Evolutionary conservation across 768 basidiomycete species (phyloP).

Genomic region (Agaricus sinodeliciosus): DNA sequence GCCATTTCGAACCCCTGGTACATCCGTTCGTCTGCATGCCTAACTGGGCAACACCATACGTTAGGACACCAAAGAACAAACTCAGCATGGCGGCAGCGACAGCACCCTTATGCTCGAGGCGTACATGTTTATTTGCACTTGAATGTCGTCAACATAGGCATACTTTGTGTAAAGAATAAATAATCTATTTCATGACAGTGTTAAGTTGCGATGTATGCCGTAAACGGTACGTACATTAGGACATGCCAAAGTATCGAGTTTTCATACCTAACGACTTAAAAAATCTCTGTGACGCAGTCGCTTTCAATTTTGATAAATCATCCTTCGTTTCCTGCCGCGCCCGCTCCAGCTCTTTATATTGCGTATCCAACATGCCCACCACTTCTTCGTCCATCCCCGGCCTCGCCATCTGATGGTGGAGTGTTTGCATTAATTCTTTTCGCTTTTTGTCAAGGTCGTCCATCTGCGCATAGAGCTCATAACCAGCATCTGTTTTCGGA

Average conservation of each 20-base stretch:
- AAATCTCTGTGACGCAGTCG: background rate
- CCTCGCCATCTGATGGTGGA: background rate
- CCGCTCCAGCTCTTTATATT: background rate
- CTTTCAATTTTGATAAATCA: background rate
- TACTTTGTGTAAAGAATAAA: too few species aligned
- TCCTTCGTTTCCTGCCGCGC: background rate
- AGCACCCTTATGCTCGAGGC: too few species aligned
- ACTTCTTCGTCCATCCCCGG: background rate
- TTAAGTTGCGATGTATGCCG: too few species aligned
- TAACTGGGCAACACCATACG: too few species aligned
- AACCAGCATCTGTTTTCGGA: conserved; percentile 19
- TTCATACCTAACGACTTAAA: background rate
- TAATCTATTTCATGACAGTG: too few species aligned
- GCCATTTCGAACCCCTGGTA: too few species aligned
- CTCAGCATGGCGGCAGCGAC: too few species aligned
- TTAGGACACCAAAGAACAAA: too few species aligned
- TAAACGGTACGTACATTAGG: too few species aligned
- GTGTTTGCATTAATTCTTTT: conserved; percentile 4
- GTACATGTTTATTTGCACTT: too few species aligned
- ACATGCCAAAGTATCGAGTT: background rate
- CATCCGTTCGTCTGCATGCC: too few species aligned
- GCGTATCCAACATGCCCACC: background rate
- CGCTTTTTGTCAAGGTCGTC: conserved; percentile 19
- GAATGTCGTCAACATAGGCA: too few species aligned
- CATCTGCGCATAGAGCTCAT: conserved; percentile 16